Base-by-base conservation (phyloP, 768 basidiomycete genomes). In the Pleurotus djamor region DNA sequence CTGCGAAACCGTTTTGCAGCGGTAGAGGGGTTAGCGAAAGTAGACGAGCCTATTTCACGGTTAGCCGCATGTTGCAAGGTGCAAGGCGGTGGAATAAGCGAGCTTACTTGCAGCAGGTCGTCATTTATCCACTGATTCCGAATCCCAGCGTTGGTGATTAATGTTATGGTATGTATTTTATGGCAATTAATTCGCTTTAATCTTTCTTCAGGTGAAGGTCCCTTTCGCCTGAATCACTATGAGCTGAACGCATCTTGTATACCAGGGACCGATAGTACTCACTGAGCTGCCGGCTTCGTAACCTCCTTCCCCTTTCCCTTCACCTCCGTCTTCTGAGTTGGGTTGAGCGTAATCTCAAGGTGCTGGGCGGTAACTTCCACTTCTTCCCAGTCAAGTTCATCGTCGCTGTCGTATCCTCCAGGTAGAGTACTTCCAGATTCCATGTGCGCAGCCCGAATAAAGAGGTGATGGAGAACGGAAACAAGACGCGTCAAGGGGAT, bases 71-170 rank as follows among this genome's bases (percentile, higher is more conserved):
- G 13, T 36, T 52, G 41, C 41, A 43, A 55, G 38, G 59, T 43
- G 43, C n/a, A 52, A 41, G 10, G 9, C 21, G 28, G 33, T 9
- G 44, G 7, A 16, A 28, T 13, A 16, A 16, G 54, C n/a, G 33
- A 14, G 74, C 85, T 54, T 68, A 94, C 96, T 66, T 96, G 94
- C 33, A 98, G 76, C 9, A 96, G 74, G 1, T 78, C 73, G 65
- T 97, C 92, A 57, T 92, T 94, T 12, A 93, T 66, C 90, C 91
- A 96, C 59, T 75, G 76, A 67, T 99, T 98, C 43, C 97, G 83
- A 17, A 84, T 72, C 48, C 79, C 72, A 4, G 88, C 91, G 67
- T 88, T 93, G 12, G 83, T 82, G 10, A 98, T 80, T 12, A 97
- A 79, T n/a, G 83, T 76, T 9, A 96, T 73, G 7, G 94, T 92